Evolutionary conservation across 2,329 filamentous ascomycete species (phyloP), one percentile per base, ranked within the genome.

Genomic region (Sporothrix euskadiensis): DNA sequence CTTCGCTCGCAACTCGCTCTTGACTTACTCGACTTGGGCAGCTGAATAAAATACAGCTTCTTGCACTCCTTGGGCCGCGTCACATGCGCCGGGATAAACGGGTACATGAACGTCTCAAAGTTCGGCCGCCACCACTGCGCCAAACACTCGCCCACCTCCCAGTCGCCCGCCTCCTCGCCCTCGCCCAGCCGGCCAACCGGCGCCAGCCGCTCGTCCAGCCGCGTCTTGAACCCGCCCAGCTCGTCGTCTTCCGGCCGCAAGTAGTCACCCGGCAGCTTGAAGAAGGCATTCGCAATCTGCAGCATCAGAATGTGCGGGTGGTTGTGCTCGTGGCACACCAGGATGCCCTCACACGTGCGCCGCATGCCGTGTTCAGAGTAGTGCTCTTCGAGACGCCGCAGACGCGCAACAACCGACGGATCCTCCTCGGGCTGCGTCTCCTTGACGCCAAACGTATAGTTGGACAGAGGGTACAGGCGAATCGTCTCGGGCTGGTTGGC

Each of bases 41-140:
- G 86, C 81, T 97, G 93, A 77, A 99, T 97, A 75, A 98, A 94
- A 83, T 98, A 99, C 57, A 98, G 87, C 87, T 99, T 99, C 87
- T 99, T 99, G 85, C 95, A 97, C 85, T 99, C 96, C 85, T 99
- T 99, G 8, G 96, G 96, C 71, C 96, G 88, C 22, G 95, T 98
- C 75, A 98, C 94, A 83, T 99, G 96, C 22, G 94, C 94, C 8
- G 96, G 96, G 73, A 98, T 91, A 83, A 98, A 99, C 0, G 96
- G 96, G 81, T 99, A 99, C 94, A 99, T 98, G 86, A 98, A 98
- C 1, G 96, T 98, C 86, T 99, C 96, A 81, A 98, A 98, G 85
- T 98, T 99, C 71, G 96, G 96, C 73, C 96, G 88, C 94, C 95
- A 99, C 96, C 96, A 99, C 84, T 98, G 94, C 71, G 96, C 95